Base-by-base conservation (phyloP, 192 early-diverging fungal species). In the Podila verticillata region DNA sequence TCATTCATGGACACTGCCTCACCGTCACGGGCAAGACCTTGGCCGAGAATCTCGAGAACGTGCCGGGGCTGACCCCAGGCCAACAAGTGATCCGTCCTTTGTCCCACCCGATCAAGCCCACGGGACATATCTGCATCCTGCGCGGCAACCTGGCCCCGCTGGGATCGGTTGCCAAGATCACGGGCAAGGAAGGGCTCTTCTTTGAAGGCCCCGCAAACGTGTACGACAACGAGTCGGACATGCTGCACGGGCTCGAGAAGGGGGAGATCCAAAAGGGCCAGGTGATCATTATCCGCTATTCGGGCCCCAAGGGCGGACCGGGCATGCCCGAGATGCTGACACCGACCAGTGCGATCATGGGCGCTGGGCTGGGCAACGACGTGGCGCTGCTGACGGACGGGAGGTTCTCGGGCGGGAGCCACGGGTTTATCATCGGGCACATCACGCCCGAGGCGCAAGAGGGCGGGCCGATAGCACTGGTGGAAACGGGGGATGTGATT, bases 251-350 rank as follows among this genome's bases (percentile, higher is more conserved):
- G 12, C 83, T 99, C 48, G 96, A 98, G 84, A 87, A 88, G 29
- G 89, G 89, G 30, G 89, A 97, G 78, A 96, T 99, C 77, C 78
- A 70, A 77, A 96, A 97, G 87, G 98, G 98, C 44, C 89, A 97
- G 82, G 89, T 95, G 34, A 91, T 92, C 51, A 87, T 99, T 58
- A 98, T 99, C 87, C 93, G 96, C 39, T 98, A 99, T 81, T 96
- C 97, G 79, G 98, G 98, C 4, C 98, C 98, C 32, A 94, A 95
- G 87, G 98, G 98, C 70, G 96, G 96, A 13, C 98, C 98, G 7
- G 98, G 98, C 61, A 99, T 99, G 98, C 95, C 96, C 29, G 98
- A 99, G 84, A 99, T 99, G 98, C 87, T 99, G 82, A 98, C 96
- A 15, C 98, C 98, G n/a, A 96, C 96, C 47, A 92, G 91, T 82